Base-by-base conservation (phyloP, 805 yeast genomes). In the Starmerella cellae region DNA sequence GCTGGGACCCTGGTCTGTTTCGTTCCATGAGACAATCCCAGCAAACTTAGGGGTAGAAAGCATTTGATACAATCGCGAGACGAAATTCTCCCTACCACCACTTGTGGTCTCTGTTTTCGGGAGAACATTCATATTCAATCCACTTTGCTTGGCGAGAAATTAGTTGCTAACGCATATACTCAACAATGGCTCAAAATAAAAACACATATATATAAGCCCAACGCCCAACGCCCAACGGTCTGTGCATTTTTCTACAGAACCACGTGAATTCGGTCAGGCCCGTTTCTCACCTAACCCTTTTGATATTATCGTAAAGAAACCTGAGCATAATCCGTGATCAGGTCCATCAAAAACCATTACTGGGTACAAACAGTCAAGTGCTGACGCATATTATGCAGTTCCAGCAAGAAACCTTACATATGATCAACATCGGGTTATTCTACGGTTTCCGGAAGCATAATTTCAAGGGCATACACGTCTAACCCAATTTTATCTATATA, bases 11-110 rank as follows among this genome's bases (percentile, higher is more conserved):
- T 57, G 59, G 23, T 70, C 73, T 8, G 51, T 41, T 20, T 44
- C 39, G 1, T 94, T 78, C 97, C 98, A 88, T 41, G 81, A 67
- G 9, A 91, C 94, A 20, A 83, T 74, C 44, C 71, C 71, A 37
- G 73, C 70, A 59, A 82, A 82, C n/a, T 71, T 68, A 46, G 81
- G 81, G 47, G 78, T 82, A 55, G 83, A 91, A 37, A 88, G 69
- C 87, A 88, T 88, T 46, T 77, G 79, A 59, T 74, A 84, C 27
- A 61, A 55, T 40, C 52, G 48, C 18, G 55, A 42, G 9, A 53
- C 57, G 32, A 54, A 54, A 38, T 54, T 48, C 39, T 48, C 52
- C 13, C 51, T 36, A 16, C 39, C 42, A 3, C 33, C 33, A 16
- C 27, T 33, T 4, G 24, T n/a, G 11, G 14, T n/a, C 18, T 43